phyloP scores from a whole-genome alignment of 805 yeast genomes.

The Metschnikowia lochheadii region DNA sequence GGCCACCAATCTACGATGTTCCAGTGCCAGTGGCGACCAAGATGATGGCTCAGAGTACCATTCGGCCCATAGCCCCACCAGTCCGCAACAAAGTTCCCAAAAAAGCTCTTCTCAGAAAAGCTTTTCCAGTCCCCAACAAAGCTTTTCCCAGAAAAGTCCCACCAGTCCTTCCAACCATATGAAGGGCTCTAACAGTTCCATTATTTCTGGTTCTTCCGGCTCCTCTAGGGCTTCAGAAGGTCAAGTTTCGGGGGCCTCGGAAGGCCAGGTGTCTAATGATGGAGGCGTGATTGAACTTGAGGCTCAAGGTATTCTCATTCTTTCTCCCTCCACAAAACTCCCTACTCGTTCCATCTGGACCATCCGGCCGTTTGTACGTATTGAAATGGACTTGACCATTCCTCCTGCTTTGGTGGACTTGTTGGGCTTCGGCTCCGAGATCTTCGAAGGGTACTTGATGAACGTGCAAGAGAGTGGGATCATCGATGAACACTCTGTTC shows the following conservation, averaged over 20 bases:
- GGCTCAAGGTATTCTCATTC: conserved; percentile 89
- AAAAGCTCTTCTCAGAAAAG: too few species aligned
- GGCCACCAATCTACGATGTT: conserved; percentile 29
- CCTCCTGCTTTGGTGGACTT: conserved; percentile 68
- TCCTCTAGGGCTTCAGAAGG: conserved; percentile 15
- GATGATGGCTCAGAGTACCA: background rate
- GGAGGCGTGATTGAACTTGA: conserved; percentile 71
- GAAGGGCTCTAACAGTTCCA: too few species aligned
- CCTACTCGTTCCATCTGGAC: conserved; percentile 94
- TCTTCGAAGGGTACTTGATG: conserved; percentile 70
- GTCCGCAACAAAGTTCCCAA: too few species aligned
- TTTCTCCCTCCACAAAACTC: conserved; percentile 48
- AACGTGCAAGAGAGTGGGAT: conserved; percentile 61
- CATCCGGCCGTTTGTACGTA: conserved; percentile 67
- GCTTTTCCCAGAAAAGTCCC: too few species aligned
- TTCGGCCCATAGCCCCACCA: background rate
- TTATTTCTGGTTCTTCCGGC: background rate
- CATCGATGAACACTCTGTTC: conserved; percentile 59
- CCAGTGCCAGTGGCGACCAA: background rate
- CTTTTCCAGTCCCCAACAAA: too few species aligned
- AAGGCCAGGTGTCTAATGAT: conserved; percentile 42
- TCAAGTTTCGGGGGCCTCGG: conserved; percentile 23
- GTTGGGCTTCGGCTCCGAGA: conserved; percentile 85
- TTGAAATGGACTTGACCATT: conserved; percentile 61
- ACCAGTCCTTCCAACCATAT: too few species aligned